Conservation (phyloP, 1,284 basidiomycete species). For the Puccinia horiana region DNA sequence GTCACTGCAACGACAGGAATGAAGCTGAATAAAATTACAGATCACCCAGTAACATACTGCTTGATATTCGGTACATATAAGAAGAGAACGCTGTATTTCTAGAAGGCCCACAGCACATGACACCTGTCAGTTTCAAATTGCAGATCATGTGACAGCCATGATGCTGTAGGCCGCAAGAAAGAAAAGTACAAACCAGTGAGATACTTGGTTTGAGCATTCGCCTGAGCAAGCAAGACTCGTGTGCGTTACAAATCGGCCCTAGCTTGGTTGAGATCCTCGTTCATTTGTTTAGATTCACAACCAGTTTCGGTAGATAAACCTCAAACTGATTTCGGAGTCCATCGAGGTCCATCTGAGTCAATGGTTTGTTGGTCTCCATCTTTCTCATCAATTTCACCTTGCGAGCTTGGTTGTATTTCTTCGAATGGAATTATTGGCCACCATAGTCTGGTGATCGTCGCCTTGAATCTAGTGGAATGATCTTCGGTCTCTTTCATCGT, state of each 20-base stretch:
- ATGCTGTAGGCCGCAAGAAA: background rate
- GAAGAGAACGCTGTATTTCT: slow-evolving; percentile 68
- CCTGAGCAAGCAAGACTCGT: slow-evolving; percentile 72
- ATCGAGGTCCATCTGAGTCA: slow-evolving; percentile 65
- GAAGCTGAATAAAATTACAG: too few species aligned
- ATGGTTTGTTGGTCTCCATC: background rate
- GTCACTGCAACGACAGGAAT: too few species aligned
- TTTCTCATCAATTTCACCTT: background rate
- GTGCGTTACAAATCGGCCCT: slow-evolving; percentile 71
- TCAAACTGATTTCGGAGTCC: slow-evolving; percentile 76
- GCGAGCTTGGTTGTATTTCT: background rate
- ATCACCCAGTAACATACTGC: too few species aligned
- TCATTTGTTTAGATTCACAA: slow-evolving; percentile 67
- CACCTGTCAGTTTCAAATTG: slow-evolving; percentile 56
- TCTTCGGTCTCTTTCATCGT: background rate
- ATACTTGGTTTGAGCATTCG: slow-evolving; percentile 75
- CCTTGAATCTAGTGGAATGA: background rate
- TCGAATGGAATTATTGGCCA: background rate
- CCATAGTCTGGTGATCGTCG: slow-evolving; percentile 11
- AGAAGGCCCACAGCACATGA: slow-evolving; percentile 60
- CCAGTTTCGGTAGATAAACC: slow-evolving; percentile 75
- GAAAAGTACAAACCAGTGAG: slow-evolving; percentile 40
- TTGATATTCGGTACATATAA: too few species aligned
- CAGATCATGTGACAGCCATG: slow-evolving; percentile 60
- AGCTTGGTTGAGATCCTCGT: slow-evolving; percentile 69